Percentiles rank a stretch among this genome's conserved stretches.
Evolutionary conservation across 192 early-diverging fungal genomes (phyloP).

Genomic region (Coemansia sp.): DNA sequence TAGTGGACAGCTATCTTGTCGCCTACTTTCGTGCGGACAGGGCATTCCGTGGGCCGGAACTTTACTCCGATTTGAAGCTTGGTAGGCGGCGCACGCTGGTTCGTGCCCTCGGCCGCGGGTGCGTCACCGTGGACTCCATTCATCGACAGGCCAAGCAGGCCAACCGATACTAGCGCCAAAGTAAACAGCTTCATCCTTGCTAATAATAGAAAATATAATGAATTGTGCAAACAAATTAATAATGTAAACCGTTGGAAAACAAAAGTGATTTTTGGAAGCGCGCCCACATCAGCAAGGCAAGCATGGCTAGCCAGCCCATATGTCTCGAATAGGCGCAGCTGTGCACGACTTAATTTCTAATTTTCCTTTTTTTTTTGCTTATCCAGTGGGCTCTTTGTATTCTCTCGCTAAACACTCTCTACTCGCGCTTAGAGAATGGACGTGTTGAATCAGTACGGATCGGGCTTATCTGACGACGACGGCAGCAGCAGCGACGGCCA

Average conservation of each 20-base stretch:
- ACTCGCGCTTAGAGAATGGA: too few species aligned
- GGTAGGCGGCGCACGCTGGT: constrained; percentile 15
- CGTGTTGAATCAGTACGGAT: constrained; percentile 34
- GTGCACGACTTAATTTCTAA: too few species aligned
- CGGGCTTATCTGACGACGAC: constrained; percentile 32
- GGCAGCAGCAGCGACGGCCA: constrained; percentile 10
- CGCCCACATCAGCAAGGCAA: too few species aligned
- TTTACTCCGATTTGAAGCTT: constrained; percentile 45
- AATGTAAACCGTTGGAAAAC: too few species aligned
- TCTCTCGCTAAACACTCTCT: too few species aligned
- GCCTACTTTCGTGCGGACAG: constrained; percentile 42
- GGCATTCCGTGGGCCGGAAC: constrained; percentile 23
- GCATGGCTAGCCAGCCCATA: too few species aligned
- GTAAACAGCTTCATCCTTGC: constrained; percentile 2
- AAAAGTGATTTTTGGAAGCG: too few species aligned
- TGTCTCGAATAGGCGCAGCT: too few species aligned
- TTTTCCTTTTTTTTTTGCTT: too few species aligned
- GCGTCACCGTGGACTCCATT: neutral
- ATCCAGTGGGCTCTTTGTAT: too few species aligned
- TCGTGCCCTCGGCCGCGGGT: neutral
- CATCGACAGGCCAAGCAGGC: neutral
- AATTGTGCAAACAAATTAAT: too few species aligned
- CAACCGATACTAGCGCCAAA: neutral
- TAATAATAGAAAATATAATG: neutral
- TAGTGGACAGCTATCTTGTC: constrained; percentile 72